A percentile compares a stretch with the other conserved stretches of the same genome.
These are phyloP conservation scores for Coemansia sp. DNA, from an alignment of 192 early-diverging fungal species.

Conservation along the genomic window DNA sequence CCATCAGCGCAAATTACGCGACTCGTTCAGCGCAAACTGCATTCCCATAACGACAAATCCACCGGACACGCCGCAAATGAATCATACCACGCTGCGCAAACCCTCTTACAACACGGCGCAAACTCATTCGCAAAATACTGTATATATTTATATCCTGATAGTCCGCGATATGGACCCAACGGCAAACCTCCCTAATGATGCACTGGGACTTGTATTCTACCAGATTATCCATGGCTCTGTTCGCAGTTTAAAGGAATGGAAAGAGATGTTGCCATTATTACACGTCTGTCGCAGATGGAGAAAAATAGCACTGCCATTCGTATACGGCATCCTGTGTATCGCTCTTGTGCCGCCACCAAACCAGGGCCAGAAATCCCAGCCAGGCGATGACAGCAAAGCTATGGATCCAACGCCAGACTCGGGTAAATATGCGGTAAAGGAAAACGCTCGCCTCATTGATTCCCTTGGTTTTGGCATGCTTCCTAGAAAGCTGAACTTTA, in stretches of 20 bases:
- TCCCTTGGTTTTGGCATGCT: not conserved
- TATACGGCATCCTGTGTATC: not conserved
- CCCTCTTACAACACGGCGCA: too few species aligned
- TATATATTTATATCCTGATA: too few species aligned
- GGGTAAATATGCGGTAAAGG: not conserved
- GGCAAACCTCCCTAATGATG: not conserved
- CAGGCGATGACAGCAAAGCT: not conserved
- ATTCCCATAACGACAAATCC: too few species aligned
- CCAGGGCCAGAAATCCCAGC: not conserved
- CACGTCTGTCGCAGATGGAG: conserved; percentile 5
- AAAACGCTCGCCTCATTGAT: not conserved
- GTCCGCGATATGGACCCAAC: not conserved
- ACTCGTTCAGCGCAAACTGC: too few species aligned
- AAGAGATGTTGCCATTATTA: not conserved
- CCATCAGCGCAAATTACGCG: too few species aligned
- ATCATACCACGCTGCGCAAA: too few species aligned
- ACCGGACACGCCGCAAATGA: too few species aligned
- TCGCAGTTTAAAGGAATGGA: not conserved
- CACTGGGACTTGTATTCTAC: conserved; percentile 1
- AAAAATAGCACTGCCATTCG: not conserved
- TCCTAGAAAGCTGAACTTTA: not conserved
- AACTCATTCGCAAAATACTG: too few species aligned
- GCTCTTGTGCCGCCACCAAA: not conserved
- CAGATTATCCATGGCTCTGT: not conserved
- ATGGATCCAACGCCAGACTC: not conserved